Conservation (phyloP, 352 stramenopile species). For the Pilasporangium apinafurcum region DNA sequence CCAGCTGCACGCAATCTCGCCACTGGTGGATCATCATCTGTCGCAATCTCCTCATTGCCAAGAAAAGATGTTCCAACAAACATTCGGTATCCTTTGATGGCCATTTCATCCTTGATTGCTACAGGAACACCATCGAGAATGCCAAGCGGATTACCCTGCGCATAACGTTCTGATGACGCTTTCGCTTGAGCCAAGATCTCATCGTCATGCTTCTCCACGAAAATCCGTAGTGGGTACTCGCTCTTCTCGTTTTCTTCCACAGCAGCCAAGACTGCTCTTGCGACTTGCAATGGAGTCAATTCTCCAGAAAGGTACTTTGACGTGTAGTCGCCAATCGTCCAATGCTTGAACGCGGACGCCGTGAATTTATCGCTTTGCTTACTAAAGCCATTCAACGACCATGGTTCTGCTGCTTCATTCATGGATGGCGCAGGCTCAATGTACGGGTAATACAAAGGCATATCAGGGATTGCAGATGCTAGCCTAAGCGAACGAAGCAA, state of each 20-base stretch:
- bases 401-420: constrained; percentile 5
- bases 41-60: constrained; percentile 30
- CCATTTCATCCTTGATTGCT: constrained; percentile 84
- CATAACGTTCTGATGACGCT: constrained; percentile 64
- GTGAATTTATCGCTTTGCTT: constrained; percentile 10
- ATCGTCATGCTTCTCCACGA: constrained; percentile 70
- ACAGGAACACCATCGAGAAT: constrained; percentile 87
- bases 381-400: constrained; percentile 24
- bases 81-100: constrained; percentile 59
- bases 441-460: constrained; percentile 82
- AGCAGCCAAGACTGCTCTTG: constrained; percentile 49
- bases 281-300: constrained; percentile 61
- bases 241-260: constrained; percentile 44
- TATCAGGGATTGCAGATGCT: constrained; percentile 50
- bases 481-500: too few relatives aligned
- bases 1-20: constrained; percentile 55
- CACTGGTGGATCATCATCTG: constrained; percentile 45
- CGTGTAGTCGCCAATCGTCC: constrained; percentile 66
- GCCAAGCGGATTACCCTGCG: constrained; percentile 47
- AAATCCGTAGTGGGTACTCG: constrained; percentile 53
- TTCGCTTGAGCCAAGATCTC: constrained; percentile 62
- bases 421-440: constrained; percentile 27
- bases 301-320: constrained; percentile 33
- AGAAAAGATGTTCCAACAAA: constrained; percentile 79
- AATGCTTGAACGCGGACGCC: constrained; percentile 41